A percentile compares a stretch with the other conserved stretches of the same genome.
Conservation (phyloP, 2,329 filamentous ascomycete genomes). For the Fusarium goolgardi region DNA sequence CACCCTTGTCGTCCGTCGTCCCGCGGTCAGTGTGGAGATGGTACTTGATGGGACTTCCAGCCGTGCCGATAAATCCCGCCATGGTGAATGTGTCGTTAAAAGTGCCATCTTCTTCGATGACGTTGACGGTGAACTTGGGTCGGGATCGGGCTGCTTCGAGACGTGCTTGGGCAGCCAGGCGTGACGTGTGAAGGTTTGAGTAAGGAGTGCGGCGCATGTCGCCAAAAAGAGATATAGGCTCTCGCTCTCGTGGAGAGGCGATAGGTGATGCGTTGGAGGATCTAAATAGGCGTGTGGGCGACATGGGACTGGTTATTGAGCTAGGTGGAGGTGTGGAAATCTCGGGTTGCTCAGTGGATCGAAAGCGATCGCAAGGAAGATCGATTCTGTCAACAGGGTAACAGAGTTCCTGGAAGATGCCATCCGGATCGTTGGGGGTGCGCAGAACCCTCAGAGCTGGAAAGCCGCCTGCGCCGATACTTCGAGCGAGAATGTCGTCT, state of each 20-base stretch:
- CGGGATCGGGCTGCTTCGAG: constrained; percentile 67
- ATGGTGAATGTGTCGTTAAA: constrained; percentile 66
- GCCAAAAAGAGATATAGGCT: constrained; percentile 24
- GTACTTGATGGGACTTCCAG: constrained; percentile 70
- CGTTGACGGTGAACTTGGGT: constrained; percentile 68
- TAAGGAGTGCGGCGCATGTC: constrained; percentile 47
- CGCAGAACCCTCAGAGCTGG: constrained; percentile 70
- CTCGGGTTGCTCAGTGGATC: constrained; percentile 32
- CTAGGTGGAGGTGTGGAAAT: constrained; percentile 35
- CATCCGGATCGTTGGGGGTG: constrained; percentile 75
- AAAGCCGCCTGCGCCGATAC: constrained; percentile 71
- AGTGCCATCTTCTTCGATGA: constrained; percentile 64
- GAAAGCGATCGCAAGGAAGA: constrained; percentile 62
- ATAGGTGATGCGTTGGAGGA: constrained; percentile 53
- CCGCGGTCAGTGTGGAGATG: constrained; percentile 68
- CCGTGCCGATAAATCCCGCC: constrained; percentile 70
- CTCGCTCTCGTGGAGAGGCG: constrained; percentile 39
- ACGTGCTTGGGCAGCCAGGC: constrained; percentile 73
- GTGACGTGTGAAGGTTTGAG: constrained; percentile 63
- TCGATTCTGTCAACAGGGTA: constrained; percentile 68
- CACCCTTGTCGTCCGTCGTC: constrained; percentile 66
- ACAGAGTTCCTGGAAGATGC: constrained; percentile 76
- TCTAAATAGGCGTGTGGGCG: constrained; percentile 47
- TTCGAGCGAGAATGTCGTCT: constrained; percentile 71
- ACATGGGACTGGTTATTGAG: constrained; percentile 42